Percentiles rank a stretch among this genome's conserved stretches.
phyloP scores from a whole-genome alignment of 352 stramenopile genomes.

The Phytophthora cajani region DNA sequence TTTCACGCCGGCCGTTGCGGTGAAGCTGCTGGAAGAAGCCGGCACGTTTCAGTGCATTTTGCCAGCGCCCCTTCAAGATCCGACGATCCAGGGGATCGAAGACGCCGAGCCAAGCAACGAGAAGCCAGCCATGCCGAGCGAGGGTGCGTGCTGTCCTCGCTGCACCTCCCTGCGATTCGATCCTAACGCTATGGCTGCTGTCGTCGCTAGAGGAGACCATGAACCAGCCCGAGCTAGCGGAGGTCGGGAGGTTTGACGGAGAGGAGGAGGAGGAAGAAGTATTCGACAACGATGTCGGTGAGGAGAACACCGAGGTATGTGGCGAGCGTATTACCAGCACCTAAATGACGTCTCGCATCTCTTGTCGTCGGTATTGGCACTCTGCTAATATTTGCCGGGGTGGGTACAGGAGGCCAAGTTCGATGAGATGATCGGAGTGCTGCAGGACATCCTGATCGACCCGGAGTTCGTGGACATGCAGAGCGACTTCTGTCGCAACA shows the following conservation, averaged over 20 bases:
- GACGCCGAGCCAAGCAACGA: not conserved
- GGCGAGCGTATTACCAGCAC: not conserved
- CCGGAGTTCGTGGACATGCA: conserved; percentile 82
- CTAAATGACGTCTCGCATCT: not conserved
- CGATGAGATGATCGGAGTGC: conserved; percentile 80
- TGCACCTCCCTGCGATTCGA: not conserved
- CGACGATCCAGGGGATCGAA: conserved; percentile 3
- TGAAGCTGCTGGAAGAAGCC: not conserved
- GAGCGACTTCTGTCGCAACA: conserved; percentile 77
- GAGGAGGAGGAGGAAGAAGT: conserved; percentile 52
- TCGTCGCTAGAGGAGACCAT: conserved; percentile 24
- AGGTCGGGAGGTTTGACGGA: conserved; percentile 39
- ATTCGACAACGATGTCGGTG: conserved; percentile 64
- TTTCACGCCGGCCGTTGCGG: conserved; percentile 18
- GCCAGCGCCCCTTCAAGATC: conserved; percentile 31
- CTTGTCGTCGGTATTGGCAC: not conserved
- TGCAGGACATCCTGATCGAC: conserved; percentile 84
- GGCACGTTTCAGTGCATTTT: not conserved
- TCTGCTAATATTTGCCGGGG: not conserved
- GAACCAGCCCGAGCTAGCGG: conserved; percentile 62
- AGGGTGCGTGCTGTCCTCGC: conserved; percentile 9
- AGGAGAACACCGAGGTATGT: conserved; percentile 69
- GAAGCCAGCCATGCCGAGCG: conserved; percentile 23
- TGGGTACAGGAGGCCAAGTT: conserved; percentile 65
- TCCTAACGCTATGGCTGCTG: not conserved